Conservation (phyloP, 1,284 basidiomycete genomes). For the Ustilago tritici region DNA sequence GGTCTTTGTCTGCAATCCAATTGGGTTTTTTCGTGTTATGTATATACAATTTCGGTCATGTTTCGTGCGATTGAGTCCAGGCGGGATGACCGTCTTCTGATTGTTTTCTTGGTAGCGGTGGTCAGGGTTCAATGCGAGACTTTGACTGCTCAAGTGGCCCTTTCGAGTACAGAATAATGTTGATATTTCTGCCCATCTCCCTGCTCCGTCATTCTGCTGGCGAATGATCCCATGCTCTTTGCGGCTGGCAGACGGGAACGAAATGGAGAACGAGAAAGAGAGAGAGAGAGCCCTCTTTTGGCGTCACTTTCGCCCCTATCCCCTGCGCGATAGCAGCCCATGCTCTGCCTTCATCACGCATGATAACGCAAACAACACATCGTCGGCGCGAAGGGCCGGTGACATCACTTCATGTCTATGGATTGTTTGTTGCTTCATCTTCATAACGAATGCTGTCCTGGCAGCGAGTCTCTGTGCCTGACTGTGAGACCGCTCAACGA, state of each 20-base stretch:
- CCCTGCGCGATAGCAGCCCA: constrained; percentile 3
- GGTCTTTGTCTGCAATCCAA: too few species aligned
- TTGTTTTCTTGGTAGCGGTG: background rate
- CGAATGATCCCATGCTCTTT: background rate
- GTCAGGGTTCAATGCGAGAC: background rate
- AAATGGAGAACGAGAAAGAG: background rate
- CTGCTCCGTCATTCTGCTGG: constrained; percentile 5
- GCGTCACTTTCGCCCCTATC: background rate
- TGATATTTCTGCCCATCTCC: background rate
- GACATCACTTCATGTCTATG: too few species aligned
- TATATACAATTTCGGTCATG: too few species aligned
- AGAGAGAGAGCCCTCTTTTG: background rate
- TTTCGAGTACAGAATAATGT: background rate
- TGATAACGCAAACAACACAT: background rate
- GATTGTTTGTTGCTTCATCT: too few species aligned
- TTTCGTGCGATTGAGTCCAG: too few species aligned
- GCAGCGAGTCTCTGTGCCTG: too few species aligned
- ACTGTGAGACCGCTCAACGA: too few species aligned
- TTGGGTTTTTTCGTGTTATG: too few species aligned
- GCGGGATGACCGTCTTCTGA: background rate
- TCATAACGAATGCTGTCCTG: background rate
- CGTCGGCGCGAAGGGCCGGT: background rate
- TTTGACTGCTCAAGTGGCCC: background rate
- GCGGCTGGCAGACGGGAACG: background rate
- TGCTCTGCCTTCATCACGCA: constrained; percentile 7